These are phyloP conservation scores for Chaetomidium leptoderma DNA, from an alignment of 495 filamentous ascomycete species.

Conservation along the genomic window DNA sequence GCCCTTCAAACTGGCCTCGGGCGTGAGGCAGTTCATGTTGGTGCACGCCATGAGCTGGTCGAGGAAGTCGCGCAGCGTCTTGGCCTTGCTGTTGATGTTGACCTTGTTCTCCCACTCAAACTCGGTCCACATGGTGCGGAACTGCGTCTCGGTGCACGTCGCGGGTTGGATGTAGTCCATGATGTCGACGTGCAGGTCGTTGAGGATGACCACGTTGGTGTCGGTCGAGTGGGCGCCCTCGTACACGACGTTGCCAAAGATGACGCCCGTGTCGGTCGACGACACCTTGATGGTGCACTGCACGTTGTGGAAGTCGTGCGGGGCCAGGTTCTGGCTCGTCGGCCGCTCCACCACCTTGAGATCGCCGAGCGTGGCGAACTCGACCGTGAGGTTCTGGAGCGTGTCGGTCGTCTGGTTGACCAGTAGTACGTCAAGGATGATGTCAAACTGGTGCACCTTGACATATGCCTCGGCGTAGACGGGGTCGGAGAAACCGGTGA, in stretches of 20 bases:
- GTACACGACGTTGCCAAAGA: slow-evolving; percentile 98
- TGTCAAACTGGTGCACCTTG: slow-evolving; percentile 98
- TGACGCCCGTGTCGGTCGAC: slow-evolving; percentile 97
- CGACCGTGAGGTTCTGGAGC: slow-evolving; percentile 92
- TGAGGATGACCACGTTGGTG: slow-evolving; percentile 95
- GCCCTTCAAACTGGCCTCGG: slow-evolving; percentile 91
- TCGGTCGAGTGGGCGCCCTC: slow-evolving; percentile 94
- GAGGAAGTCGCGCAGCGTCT: slow-evolving; percentile 86
- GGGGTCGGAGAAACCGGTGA: slow-evolving; percentile 97
- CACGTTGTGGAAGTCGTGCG: slow-evolving; percentile 95
- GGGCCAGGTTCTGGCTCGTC: slow-evolving; percentile 88
- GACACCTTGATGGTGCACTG: slow-evolving; percentile 99
- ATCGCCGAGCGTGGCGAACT: slow-evolving; percentile 96
- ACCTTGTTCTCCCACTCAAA: slow-evolving; percentile 99
- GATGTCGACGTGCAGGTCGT: slow-evolving; percentile 98
- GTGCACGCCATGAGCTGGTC: slow-evolving; percentile 94
- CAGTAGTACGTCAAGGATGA: slow-evolving; percentile 91
- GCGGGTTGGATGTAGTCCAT: slow-evolving; percentile 99
- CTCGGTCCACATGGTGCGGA: slow-evolving; percentile 99
- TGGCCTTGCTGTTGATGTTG: slow-evolving; percentile 97
- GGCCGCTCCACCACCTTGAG: slow-evolving; percentile 97
- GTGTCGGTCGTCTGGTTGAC: slow-evolving; percentile 98
- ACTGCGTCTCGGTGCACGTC: slow-evolving; percentile 94
- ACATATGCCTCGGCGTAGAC: slow-evolving; percentile 99
- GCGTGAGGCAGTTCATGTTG: slow-evolving; percentile 97